Conservation (phyloP, 2,329 filamentous ascomycete genomes). For the Rutstroemia sydowiana region DNA sequence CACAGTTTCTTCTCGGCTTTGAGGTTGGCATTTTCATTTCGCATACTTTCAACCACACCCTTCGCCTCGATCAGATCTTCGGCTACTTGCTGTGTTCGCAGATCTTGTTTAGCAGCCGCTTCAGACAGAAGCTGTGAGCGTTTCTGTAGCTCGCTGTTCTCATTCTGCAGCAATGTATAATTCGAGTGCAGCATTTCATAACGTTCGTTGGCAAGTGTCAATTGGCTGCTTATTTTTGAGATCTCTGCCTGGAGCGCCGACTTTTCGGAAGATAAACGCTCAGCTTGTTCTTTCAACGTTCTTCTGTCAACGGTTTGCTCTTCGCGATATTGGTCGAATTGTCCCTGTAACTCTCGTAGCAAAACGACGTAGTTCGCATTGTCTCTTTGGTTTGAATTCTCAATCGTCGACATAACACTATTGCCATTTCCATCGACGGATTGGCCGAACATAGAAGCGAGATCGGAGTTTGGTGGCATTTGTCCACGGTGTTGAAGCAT, state of each 20-base stretch:
- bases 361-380: constrained; percentile 68
- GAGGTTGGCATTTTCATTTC: constrained; percentile 84
- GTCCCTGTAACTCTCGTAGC: constrained; percentile 77
- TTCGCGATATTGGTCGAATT: constrained; percentile 84
- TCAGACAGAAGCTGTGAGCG: constrained; percentile 71
- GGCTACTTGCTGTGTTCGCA: constrained; percentile 82
- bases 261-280: constrained; percentile 75
- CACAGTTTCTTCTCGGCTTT: constrained; percentile 92
- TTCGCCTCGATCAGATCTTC: constrained; percentile 87
- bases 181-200: constrained; percentile 88
- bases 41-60: constrained; percentile 75
- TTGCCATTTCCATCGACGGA: constrained; percentile 53
- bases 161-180: constrained; percentile 71
- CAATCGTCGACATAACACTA: constrained; percentile 51
- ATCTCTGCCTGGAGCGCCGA: constrained; percentile 75
- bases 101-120: constrained; percentile 79
- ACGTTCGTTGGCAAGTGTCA: constrained; percentile 73
- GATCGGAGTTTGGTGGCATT: constrained; percentile 49
- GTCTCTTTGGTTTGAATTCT: constrained; percentile 44
- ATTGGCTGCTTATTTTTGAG: constrained; percentile 70
- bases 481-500: constrained; percentile 75
- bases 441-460: constrained; percentile 63
- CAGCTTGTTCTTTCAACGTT: constrained; percentile 77
- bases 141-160: constrained; percentile 83
- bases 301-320: constrained; percentile 77